Percentiles rank a stretch among this genome's conserved stretches.
Conservation (phyloP, 2,329 filamentous ascomycete species). For the Malbranchea zuffiana region DNA sequence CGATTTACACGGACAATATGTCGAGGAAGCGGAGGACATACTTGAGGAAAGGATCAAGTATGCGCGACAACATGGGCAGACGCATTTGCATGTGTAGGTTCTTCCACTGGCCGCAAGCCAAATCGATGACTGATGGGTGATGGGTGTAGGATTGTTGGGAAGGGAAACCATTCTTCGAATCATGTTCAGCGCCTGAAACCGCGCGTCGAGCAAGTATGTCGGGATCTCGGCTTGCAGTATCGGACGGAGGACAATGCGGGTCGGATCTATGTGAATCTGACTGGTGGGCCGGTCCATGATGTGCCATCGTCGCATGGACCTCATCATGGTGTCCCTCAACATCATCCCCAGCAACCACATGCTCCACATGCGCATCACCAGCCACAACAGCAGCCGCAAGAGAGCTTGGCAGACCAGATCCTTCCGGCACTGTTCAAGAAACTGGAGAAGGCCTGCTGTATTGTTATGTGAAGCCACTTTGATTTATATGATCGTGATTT, state of each 20-base stretch:
- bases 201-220: slow-evolving; percentile 78
- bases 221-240: slow-evolving; percentile 70
- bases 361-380: slow-evolving; percentile 16
- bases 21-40: slow-evolving; percentile 88
- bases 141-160: slow-evolving; percentile 64
- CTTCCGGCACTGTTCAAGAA: slow-evolving; percentile 52
- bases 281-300: slow-evolving; percentile 53
- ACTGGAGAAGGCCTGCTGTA: slow-evolving; percentile 59
- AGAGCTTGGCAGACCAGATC: slow-evolving; percentile 50
- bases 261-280: slow-evolving; percentile 76
- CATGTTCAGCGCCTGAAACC: slow-evolving; percentile 93
- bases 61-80: slow-evolving; percentile 61
- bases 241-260: slow-evolving; percentile 81
- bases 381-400: slow-evolving; percentile 39
- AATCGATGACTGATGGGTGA: background rate
- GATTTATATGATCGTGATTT: background rate
- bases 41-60: slow-evolving; percentile 74
- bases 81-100: slow-evolving; percentile 67
- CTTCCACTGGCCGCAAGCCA: background rate
- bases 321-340: slow-evolving; percentile 31
- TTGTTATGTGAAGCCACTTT: slow-evolving; percentile 52
- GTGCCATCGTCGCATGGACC: slow-evolving; percentile 30
- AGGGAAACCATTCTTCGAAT: slow-evolving; percentile 73
- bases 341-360: slow-evolving; percentile 34
- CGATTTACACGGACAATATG: slow-evolving; percentile 87